Evolutionary conservation across 2,329 filamentous ascomycete genomes (phyloP).

Genomic region (Thermoascus crustaceus): DNA sequence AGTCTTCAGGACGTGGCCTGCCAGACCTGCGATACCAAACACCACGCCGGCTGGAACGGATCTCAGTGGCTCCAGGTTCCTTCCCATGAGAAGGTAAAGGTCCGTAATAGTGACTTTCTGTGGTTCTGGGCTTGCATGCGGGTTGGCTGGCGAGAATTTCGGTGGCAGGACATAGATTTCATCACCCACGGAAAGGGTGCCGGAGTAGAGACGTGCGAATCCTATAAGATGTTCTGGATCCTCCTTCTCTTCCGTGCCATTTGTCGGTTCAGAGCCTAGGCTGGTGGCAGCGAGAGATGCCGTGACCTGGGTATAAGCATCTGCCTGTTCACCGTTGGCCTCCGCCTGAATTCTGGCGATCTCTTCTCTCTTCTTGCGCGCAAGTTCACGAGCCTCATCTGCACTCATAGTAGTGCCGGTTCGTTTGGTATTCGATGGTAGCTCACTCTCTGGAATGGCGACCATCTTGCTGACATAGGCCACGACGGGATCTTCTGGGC

Average conservation of each 20-base stretch:
- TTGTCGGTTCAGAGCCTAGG: conserved; percentile 45
- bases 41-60: conserved; percentile 89
- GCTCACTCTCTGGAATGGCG: conserved; percentile 82
- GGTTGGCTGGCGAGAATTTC: conserved; percentile 79
- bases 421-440: conserved; percentile 72
- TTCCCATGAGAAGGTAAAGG: conserved; percentile 92
- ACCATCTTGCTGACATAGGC: conserved; percentile 99
- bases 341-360: conserved; percentile 70
- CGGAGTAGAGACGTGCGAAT: conserved; percentile 89
- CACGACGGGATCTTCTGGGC: conserved; percentile 66
- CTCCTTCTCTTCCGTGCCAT: conserved; percentile 48
- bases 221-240: conserved; percentile 87
- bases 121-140: conserved; percentile 63
- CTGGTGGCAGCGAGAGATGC: conserved; percentile 54
- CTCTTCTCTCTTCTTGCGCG: conserved; percentile 79
- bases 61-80: conserved; percentile 71
- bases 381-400: conserved; percentile 83
- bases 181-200: conserved; percentile 80
- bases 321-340: conserved; percentile 32
- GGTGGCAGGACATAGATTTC: conserved; percentile 84
- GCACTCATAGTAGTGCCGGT: conserved; percentile 65
- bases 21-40: conserved; percentile 87
- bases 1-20: conserved; percentile 89
- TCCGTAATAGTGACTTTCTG: conserved; percentile 77
- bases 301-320: conserved; percentile 50